phyloP scores from a whole-genome alignment of 2,329 filamentous ascomycete species.

The Paradendryphiella salina region DNA sequence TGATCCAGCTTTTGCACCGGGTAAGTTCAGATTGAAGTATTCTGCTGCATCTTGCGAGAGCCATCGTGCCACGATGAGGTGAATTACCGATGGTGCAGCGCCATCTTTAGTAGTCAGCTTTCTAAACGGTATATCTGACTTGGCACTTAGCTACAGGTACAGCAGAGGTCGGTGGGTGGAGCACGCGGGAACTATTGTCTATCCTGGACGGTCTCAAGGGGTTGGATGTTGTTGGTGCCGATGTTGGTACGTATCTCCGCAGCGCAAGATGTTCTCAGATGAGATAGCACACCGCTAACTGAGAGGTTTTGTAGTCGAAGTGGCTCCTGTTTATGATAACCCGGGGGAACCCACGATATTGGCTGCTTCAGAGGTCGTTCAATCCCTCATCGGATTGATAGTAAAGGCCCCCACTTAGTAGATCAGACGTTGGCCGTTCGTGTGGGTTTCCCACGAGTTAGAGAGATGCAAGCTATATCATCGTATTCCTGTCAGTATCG shows the following conservation, averaged over 20 bases:
- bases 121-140: slow-evolving; percentile 1
- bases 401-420: slow-evolving; percentile 47
- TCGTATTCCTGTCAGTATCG: neutral
- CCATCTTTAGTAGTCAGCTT: neutral
- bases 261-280: neutral
- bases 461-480: neutral
- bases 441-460: neutral
- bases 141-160: slow-evolving; percentile 57
- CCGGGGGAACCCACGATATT: slow-evolving; percentile 61
- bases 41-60: neutral
- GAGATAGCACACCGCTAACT: slow-evolving; percentile 8
- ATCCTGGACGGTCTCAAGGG: slow-evolving; percentile 63
- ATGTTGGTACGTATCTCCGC: slow-evolving; percentile 51
- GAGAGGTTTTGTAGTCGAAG: slow-evolving; percentile 54
- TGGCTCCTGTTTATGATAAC: slow-evolving; percentile 65
- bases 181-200: slow-evolving; percentile 61
- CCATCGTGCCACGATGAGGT: neutral
- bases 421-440: neutral
- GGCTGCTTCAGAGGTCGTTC: slow-evolving; percentile 59
- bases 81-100: neutral
- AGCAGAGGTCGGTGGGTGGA: slow-evolving; percentile 65
- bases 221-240: slow-evolving; percentile 61
- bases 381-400: slow-evolving; percentile 55
- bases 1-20: slow-evolving; percentile 60
- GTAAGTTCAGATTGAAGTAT: slow-evolving; percentile 36